Evolutionary conservation across 768 basidiomycete genomes (phyloP), one percentile per base, ranked within the genome.

Genomic region (Gyrodon lividus): DNA sequence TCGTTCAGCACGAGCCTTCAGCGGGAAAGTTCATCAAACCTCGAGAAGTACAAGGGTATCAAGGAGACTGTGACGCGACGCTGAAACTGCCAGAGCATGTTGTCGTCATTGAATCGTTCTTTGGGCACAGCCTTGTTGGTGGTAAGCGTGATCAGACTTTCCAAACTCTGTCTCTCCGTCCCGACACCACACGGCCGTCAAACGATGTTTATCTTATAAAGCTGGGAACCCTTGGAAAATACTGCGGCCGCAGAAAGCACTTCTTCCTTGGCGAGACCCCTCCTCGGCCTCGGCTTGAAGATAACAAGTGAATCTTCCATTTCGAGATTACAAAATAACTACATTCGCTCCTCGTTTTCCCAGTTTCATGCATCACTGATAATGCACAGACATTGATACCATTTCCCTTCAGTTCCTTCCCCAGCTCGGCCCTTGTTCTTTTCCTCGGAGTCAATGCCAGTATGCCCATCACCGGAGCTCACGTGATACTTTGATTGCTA

Each of bases 301-400:
- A 63, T 35, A 55, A 67, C 49, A 67, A 67, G 38, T 67, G 65
- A 66, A 42, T 56, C n/a, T 67, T 67, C 37, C 47, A 35, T 47
- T 46, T 67, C 23, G 51, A 61, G 45, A 30, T 44, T 14, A 30
- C 17, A 9, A 30, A 43, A 16, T 52, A 37, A 58, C 17, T 16
- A 19, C 42, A 16, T 3, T 24, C 26, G 26, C n/a, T 35, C 12
- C 44, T 23, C 17, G 6, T n/a, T n/a, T n/a, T n/a, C n/a, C n/a
- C n/a, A n/a, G n/a, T n/a, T n/a, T n/a, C n/a, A n/a, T n/a, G n/a
- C n/a, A n/a, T n/a, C n/a, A n/a, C n/a, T n/a, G n/a, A n/a, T n/a
- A n/a, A n/a, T n/a, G n/a, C n/a, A n/a, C n/a, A n/a, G n/a, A n/a
- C n/a, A n/a, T n/a, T n/a, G n/a, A n/a, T n/a, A n/a, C n/a, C n/a